Percentiles rank a stretch among this genome's conserved stretches.
Evolutionary conservation across 1,284 basidiomycete species (phyloP).

Genomic region (Sphagnurus paluster): DNA sequence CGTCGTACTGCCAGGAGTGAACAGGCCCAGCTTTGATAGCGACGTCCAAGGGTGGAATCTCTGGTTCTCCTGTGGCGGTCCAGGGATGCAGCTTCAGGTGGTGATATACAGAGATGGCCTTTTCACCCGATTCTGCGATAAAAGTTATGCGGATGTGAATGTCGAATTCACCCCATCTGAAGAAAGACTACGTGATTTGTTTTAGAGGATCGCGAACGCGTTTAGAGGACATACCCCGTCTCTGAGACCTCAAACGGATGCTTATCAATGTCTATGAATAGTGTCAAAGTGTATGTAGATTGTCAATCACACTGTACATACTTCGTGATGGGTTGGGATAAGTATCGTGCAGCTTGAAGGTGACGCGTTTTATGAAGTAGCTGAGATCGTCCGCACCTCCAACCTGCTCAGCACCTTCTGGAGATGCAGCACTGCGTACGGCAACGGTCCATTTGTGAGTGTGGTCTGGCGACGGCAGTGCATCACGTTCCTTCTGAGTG

Average conservation of each 20-base stretch:
- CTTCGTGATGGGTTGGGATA: slow-evolving; percentile 90
- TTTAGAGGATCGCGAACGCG: slow-evolving; percentile 6
- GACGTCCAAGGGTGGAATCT: slow-evolving; percentile 62
- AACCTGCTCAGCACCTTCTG: slow-evolving; percentile 63
- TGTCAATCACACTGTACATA: slow-evolving; percentile 43
- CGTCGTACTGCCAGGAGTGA: slow-evolving; percentile 99
- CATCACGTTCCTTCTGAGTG: slow-evolving; percentile 72
- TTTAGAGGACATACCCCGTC: slow-evolving; percentile 64
- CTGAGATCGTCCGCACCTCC: slow-evolving; percentile 87
- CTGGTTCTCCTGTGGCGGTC: slow-evolving; percentile 60
- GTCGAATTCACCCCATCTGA: slow-evolving; percentile 98
- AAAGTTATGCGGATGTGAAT: slow-evolving; percentile 94
- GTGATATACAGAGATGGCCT: slow-evolving; percentile 85
- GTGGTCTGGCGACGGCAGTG: slow-evolving; percentile 64
- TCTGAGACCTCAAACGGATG: slow-evolving; percentile 95
- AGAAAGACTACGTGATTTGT: neutral
- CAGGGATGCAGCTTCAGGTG: slow-evolving; percentile 97
- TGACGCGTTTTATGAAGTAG: slow-evolving; percentile 92
- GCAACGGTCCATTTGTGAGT: slow-evolving; percentile 98
- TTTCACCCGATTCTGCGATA: slow-evolving; percentile 90
- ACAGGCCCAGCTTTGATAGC: slow-evolving; percentile 72
- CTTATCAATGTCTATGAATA: slow-evolving; percentile 77
- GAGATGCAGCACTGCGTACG: slow-evolving; percentile 77
- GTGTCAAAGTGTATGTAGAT: neutral
- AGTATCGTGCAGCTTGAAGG: slow-evolving; percentile 98